Conservation (phyloP, 2,329 filamentous ascomycete species). For the Alternaria alternata region DNA sequence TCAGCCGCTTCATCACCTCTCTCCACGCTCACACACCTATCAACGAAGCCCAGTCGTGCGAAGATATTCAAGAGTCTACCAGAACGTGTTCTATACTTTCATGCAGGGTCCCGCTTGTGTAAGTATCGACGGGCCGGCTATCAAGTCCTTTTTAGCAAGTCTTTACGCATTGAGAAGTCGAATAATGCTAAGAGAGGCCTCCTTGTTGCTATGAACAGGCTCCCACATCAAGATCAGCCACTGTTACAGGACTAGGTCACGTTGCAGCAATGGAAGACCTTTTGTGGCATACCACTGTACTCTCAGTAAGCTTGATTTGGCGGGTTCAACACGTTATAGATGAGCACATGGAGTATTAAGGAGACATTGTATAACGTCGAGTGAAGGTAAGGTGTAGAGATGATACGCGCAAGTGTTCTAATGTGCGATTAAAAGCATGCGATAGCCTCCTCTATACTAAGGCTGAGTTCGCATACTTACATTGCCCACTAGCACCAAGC, state of each 20-base stretch:
- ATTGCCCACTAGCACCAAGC: too few species aligned
- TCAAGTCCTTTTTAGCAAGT: neutral
- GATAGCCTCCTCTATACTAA: neutral
- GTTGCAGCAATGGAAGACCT: neutral
- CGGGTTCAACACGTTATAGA: neutral
- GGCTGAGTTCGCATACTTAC: too few species aligned
- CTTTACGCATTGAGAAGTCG: neutral
- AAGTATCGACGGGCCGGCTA: neutral
- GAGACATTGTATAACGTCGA: neutral
- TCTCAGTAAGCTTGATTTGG: neutral
- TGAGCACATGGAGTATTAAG: neutral
- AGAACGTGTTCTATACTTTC: neutral
- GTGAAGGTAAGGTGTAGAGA: neutral
- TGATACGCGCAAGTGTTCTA: neutral
- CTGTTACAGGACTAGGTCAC: neutral
- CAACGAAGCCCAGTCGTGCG: neutral
- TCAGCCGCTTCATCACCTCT: too few species aligned
- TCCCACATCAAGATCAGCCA: neutral
- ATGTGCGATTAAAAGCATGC: neutral
- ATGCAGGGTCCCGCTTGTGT: neutral
- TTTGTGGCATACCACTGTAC: neutral
- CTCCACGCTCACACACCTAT: neutral
- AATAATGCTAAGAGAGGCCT: neutral
- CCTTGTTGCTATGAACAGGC: neutral
- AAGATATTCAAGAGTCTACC: fast-evolving